Base-by-base conservation (phyloP, 2,329 filamentous ascomycete genomes). In the Lecanosticta acicola region DNA sequence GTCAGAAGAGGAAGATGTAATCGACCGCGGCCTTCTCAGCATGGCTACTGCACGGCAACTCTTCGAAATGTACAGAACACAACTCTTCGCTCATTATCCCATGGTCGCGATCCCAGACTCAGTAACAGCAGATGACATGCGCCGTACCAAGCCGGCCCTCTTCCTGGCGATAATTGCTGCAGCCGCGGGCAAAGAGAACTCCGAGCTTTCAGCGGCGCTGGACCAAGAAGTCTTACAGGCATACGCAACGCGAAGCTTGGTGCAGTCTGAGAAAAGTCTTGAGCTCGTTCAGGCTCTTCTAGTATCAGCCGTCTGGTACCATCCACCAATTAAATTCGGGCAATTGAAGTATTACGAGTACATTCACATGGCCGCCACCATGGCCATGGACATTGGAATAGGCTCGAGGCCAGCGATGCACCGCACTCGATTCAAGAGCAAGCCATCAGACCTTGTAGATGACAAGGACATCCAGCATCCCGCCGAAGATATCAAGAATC, bases 141-240 rank as follows among this genome's bases (percentile, higher is more conserved):
- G 81, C 39, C 69, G 70, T 52, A 67, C 71, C 1, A 82, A 78
- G 59, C 85, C 85, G 1, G 72, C 78, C 2, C 70, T 89, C 7
- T 88, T 88, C 58, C 71, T 86, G n/a, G 74, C 84, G 21, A 71
- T 88, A 57, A 78, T 89, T 66, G 78, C 83, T 0, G 80, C 79
- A 2, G 57, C 58, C 7, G 77, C 83, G 3, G 76, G 81, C 3
- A 78, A 78, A 8, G 77, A 82, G 51, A 70, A 69, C 76, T 46
- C 57, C 3, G 59, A 64, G 2, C 54, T 76, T 3, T 71, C 72
- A 32, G 63, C 62, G 5, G 56, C 59, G 19, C 63, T 77, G 32
- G 74, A 74, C 43, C 68, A 68, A 32, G 73, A 77, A 53, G 61
- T 76, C 32, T 66, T 77, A 48, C 67, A 66, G 36, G 63, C 70